These are phyloP conservation scores for Heliamphora exappendiculata DNA, from an alignment of 148 eudicot species.

Conservation along the genomic window DNA sequence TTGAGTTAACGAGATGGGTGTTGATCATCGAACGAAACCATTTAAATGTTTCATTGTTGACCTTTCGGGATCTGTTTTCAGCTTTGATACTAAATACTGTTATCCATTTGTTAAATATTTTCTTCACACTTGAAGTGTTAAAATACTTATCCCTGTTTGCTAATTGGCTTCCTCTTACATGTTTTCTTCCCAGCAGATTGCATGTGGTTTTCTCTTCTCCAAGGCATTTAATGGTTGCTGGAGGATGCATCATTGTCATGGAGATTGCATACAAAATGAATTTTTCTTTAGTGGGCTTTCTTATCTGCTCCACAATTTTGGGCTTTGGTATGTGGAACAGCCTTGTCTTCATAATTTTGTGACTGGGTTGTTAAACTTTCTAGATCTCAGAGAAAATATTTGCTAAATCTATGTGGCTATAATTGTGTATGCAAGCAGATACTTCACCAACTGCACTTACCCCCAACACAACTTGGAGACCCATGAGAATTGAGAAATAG, in stretches of 20 bases:
- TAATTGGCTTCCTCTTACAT: neutral
- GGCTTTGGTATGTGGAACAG: constrained; percentile 58
- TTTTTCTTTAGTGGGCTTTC: constrained; percentile 73
- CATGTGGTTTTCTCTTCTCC: constrained; percentile 95
- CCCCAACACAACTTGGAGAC: neutral
- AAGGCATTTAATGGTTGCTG: constrained; percentile 82
- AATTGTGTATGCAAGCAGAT: neutral
- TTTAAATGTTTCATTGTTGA: neutral
- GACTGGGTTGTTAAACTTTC: neutral
- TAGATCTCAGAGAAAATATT: neutral
- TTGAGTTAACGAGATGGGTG: neutral
- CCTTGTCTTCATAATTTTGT: neutral
- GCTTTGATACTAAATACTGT: neutral
- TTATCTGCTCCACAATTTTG: constrained; percentile 66
- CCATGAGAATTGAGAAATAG: neutral
- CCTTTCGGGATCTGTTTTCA: neutral
- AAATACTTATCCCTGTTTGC: neutral
- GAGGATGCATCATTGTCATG: constrained; percentile 75
- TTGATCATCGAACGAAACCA: neutral
- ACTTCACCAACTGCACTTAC: neutral
- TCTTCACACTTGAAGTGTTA: neutral
- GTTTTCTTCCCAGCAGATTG: constrained; percentile 34
- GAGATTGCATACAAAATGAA: constrained; percentile 80
- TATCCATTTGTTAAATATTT: neutral
- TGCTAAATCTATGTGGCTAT: neutral